phyloP scores from a whole-genome alignment of 2,329 filamentous ascomycete species.

The Teratosphaeria nubilosa region DNA sequence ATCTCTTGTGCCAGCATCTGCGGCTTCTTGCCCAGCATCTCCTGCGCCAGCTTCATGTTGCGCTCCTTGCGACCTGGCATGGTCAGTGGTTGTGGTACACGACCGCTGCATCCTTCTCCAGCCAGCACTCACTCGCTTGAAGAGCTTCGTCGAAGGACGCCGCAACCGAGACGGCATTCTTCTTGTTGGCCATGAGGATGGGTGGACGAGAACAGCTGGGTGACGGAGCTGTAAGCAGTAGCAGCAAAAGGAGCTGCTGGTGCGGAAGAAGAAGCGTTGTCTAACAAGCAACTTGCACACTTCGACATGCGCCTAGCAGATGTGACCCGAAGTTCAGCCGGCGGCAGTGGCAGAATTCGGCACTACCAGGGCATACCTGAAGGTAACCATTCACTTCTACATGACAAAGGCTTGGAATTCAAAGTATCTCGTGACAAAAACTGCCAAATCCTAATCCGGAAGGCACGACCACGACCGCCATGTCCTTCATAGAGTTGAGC shows the following conservation, averaged over 20 bases:
- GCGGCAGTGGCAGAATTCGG: too few relatives aligned
- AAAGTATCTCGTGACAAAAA: too few relatives aligned
- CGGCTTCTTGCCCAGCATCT: slow-evolving; percentile 51
- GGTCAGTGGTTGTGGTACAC: background rate
- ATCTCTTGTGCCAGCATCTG: slow-evolving; percentile 56
- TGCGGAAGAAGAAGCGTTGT: background rate
- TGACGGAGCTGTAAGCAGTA: background rate
- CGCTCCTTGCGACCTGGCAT: slow-evolving; percentile 8
- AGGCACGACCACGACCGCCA: too few relatives aligned
- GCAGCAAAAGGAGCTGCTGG: background rate
- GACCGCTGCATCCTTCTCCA: background rate
- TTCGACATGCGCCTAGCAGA: background rate
- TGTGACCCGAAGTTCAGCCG: background rate
- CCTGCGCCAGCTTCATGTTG: slow-evolving; percentile 45
- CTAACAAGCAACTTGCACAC: background rate
- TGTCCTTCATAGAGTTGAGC: too few relatives aligned
- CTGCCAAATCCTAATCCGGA: too few relatives aligned
- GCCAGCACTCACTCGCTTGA: slow-evolving; percentile 15
- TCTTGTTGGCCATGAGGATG: slow-evolving; percentile 17
- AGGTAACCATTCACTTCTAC: too few relatives aligned
- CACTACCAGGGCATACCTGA: background rate
- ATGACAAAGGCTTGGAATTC: too few relatives aligned
- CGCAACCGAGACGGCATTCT: background rate
- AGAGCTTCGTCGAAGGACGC: slow-evolving; percentile 27
- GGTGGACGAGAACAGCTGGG: background rate